phyloP scores from a whole-genome alignment of 2,329 filamentous ascomycete genomes.

The Lasiodiplodia citricola region DNA sequence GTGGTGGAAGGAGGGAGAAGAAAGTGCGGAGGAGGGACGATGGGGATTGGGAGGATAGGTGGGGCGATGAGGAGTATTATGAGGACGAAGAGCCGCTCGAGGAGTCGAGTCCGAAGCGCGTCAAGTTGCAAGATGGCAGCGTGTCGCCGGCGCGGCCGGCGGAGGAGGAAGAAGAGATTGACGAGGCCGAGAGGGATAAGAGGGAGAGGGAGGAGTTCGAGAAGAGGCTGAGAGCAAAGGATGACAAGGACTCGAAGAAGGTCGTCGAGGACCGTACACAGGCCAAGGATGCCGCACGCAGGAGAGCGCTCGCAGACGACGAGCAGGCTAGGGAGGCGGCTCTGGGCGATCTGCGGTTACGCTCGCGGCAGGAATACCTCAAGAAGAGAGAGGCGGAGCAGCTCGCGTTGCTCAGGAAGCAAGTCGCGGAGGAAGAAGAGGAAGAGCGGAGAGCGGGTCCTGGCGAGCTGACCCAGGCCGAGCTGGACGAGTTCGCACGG shows the following conservation, averaged over 20 bases:
- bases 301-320: slow-evolving; percentile 65
- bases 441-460: slow-evolving; percentile 76
- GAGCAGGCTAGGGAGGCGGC: slow-evolving; percentile 72
- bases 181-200: slow-evolving; percentile 45
- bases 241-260: slow-evolving; percentile 73
- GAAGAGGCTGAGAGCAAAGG: slow-evolving; percentile 74
- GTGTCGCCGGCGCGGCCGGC: slow-evolving; percentile 51
- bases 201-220: slow-evolving; percentile 81
- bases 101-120: slow-evolving; percentile 72
- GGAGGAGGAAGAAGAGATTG: slow-evolving; percentile 41
- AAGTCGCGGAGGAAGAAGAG: slow-evolving; percentile 84
- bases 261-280: slow-evolving; percentile 65
- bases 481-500: slow-evolving; percentile 86
- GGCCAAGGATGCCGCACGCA: slow-evolving; percentile 60
- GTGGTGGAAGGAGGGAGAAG: slow-evolving; percentile 49
- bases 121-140: slow-evolving; percentile 54
- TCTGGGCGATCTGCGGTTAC: slow-evolving; percentile 79
- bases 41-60: slow-evolving; percentile 74
- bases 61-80: slow-evolving; percentile 76
- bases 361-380: slow-evolving; percentile 89
- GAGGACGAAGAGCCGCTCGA: slow-evolving; percentile 64
- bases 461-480: slow-evolving; percentile 73
- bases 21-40: slow-evolving; percentile 53
- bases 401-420: slow-evolving; percentile 82
- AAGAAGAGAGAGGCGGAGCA: slow-evolving; percentile 90